Evolutionary conservation across 2,329 filamentous ascomycete species (phyloP), one percentile per base, ranked within the genome.

Genomic region (Epichloe coenophiala): DNA sequence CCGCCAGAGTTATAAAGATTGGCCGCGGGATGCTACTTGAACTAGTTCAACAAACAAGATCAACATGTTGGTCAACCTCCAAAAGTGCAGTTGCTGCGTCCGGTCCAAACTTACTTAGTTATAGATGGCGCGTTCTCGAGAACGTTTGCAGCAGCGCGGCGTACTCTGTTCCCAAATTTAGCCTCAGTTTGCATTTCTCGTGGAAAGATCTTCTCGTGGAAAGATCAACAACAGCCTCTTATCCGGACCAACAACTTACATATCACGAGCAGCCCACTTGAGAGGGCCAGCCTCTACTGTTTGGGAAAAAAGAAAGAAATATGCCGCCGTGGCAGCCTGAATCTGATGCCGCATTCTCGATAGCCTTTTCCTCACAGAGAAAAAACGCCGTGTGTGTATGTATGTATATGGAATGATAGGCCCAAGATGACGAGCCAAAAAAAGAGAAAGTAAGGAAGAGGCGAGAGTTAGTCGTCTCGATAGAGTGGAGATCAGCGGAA

Each of bases 281-380:
- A 65, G 56, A 62, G 63, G 68, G 56, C 65, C 66, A 56, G 65
- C 65, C 62, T 63, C 57, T 23, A 57, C 57, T 50, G 54, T 61
- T 54, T 62, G 59, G 19, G 57, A 55, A 57, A 57, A 51, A 48
- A 63, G 52, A 52, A 67, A 56, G 50, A 64, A 40, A 55, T 51
- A 60, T 5, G 65, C 48, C 53, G 53, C 61, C 35, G 58, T 52
- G 21, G 51, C 52, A 17, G 60, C 47, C 39, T 52, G 54, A 36
- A 53, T 38, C 12, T 31, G 48, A 38, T 47, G 41, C 31, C 36
- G 42, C 52, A 53, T 53, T 27, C n/a, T 47, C 23, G 4, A 40
- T 35, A 12, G 23, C 33, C 19, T 45, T 27, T 41, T 42, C 42
- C 12, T 15, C 13, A 31, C 12, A 15, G 27, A 48, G 7, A 17